These are phyloP conservation scores for Vaucheria bursata DNA, from an alignment of 352 stramenopile species.

Conservation along the genomic window DNA sequence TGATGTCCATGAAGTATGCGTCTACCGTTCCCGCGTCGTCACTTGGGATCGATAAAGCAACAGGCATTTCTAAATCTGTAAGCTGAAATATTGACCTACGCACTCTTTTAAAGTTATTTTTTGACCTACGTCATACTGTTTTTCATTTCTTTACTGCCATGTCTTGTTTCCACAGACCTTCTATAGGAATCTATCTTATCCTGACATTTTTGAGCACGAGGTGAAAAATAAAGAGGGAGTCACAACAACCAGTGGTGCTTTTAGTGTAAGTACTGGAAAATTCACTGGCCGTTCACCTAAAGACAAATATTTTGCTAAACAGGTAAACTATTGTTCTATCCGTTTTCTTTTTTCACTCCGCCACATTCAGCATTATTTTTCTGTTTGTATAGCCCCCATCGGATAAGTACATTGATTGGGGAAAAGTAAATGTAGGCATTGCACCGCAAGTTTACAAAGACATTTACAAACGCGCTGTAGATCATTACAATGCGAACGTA, in stretches of 20 bases:
- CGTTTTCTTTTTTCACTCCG: neutral
- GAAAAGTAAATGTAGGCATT: slow-evolving; percentile 88
- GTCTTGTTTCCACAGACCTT: slow-evolving; percentile 46
- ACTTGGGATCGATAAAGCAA: slow-evolving; percentile 45
- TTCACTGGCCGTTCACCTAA: slow-evolving; percentile 95
- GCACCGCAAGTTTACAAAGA: slow-evolving; percentile 85
- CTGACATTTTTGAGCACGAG: slow-evolving; percentile 88
- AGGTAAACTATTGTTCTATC: too few relatives aligned
- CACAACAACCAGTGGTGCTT: slow-evolving; percentile 59
- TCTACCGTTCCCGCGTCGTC: slow-evolving; percentile 6
- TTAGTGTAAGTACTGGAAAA: slow-evolving; percentile 94
- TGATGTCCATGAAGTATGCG: neutral
- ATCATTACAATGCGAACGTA: slow-evolving; percentile 73
- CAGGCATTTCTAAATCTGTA: slow-evolving; percentile 39
- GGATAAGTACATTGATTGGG: slow-evolving; percentile 91
- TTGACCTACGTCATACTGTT: neutral
- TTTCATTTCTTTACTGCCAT: neutral
- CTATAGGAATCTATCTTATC: slow-evolving; percentile 89
- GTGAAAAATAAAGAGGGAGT: slow-evolving; percentile 78
- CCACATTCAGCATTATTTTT: neutral
- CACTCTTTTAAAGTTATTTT: neutral
- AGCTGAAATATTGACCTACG: neutral
- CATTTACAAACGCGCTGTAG: slow-evolving; percentile 82
- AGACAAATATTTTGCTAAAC: slow-evolving; percentile 95
- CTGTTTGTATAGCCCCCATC: slow-evolving; percentile 54